Conservation (phyloP, 495 filamentous ascomycete genomes). For the Lasiosphaeriaceae sp. region DNA sequence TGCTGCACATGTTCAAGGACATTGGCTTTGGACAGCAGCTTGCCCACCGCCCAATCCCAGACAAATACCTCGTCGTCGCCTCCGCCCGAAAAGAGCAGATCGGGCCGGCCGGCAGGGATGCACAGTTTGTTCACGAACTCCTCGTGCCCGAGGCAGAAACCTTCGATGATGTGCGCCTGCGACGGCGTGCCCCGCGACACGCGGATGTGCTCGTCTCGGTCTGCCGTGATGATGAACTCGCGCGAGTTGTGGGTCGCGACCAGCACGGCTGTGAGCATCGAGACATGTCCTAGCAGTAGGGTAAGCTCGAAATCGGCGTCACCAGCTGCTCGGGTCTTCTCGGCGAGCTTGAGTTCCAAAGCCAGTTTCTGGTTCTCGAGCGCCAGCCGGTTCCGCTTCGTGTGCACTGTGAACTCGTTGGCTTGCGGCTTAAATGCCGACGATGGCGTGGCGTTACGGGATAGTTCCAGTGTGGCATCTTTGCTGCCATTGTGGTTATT, state of each 20-base stretch:
- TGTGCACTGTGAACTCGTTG: slow-evolving; percentile 76
- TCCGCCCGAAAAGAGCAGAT: slow-evolving; percentile 76
- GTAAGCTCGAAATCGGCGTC: slow-evolving; percentile 61
- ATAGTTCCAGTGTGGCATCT: slow-evolving; percentile 1
- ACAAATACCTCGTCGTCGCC: slow-evolving; percentile 73
- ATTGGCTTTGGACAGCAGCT: slow-evolving; percentile 50
- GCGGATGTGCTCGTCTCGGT: slow-evolving; percentile 96
- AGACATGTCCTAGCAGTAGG: slow-evolving; percentile 86
- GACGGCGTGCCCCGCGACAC: slow-evolving; percentile 71
- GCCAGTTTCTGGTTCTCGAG: slow-evolving; percentile 65
- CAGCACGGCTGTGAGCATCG: slow-evolving; percentile 75
- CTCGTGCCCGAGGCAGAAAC: slow-evolving; percentile 80
- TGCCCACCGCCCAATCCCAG: slow-evolving; percentile 72
- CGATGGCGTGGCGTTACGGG: slow-evolving; percentile 20
- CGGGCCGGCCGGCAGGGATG: slow-evolving; percentile 49
- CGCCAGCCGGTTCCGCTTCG: slow-evolving; percentile 68
- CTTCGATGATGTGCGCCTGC: slow-evolving; percentile 84
- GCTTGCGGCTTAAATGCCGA: slow-evolving; percentile 48
- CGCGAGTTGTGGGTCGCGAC: slow-evolving; percentile 38
- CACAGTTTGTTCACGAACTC: slow-evolving; percentile 77
- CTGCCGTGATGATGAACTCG: slow-evolving; percentile 78
- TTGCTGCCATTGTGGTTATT: not conserved
- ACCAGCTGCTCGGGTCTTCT: slow-evolving; percentile 38
- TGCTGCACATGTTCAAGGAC: slow-evolving; percentile 40
- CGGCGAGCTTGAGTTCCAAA: slow-evolving; percentile 38